Evolutionary conservation across 2,329 filamentous ascomycete species (phyloP), one percentile per base, ranked within the genome.

Genomic region (Claviceps digitariae): DNA sequence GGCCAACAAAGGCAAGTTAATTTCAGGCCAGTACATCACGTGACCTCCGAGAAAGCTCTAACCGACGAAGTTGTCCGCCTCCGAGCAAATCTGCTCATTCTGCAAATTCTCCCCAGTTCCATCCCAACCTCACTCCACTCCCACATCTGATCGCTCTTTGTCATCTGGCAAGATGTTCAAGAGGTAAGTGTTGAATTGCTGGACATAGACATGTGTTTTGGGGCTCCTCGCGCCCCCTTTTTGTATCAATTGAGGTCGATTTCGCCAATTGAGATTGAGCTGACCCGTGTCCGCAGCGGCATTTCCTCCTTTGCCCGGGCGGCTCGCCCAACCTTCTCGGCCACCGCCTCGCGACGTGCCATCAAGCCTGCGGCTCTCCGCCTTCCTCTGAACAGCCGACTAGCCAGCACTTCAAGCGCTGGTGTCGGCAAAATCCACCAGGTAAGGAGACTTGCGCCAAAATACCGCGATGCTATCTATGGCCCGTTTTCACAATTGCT

Each of bases 81-180:
- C 68, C 67, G 66, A 70, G 69, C 70, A 73, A 72, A 72, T 70
- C 70, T 73, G 69, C 71, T 73, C 70, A 71, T 63, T 69, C 68
- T 67, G 67, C 68, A 70, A 72, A 72, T 72, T 72, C 71, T 73
- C 68, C 68, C 69, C 70, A 70, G 67, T 63, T 67, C 68, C 69
- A 67, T 70, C 69, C 69, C 66, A 73, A 75, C 74, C 72, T 72
- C 72, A 74, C 75, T 77, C 75, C 77, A 75, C 76, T 73, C 74
- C 67, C 71, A 75, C 78, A 70, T 72, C 70, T 70, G 72, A 77
- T 75, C 75, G 78, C 78, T 80, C 78, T 79, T 75, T 74, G 74
- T 78, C 78, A 81, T 83, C 81, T 76, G 73, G 72, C 78, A 86
- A 79, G 82, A 88, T 88, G 84, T 84, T 87, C 77, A 86, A 86